Evolutionary conservation across 139 green algal species (phyloP), one percentile per base, ranked within the genome.

Genomic region (Chlamydomonas sp.): DNA sequence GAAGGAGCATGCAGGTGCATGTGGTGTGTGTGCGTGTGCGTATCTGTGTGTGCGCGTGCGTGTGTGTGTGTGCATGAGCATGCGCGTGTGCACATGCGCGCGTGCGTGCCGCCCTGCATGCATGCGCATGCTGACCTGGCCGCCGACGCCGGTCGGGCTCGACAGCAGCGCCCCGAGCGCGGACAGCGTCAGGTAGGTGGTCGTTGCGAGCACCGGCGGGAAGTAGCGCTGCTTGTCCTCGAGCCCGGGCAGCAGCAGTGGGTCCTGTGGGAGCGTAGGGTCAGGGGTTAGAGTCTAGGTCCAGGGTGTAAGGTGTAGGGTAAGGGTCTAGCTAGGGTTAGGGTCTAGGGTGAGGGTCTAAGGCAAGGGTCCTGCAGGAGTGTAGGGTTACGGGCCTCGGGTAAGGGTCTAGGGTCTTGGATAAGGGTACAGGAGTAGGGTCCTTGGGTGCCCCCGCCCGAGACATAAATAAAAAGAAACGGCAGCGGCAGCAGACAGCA

Each of bases 161-260:
- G 13, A 65, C 57, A 36, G 22, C 3, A 72, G 5, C 4, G 10
- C 22, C 36, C 4, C 28, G 34, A 59, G 54, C 28, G 67, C 29
- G 48, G 54, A 13, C 30, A 71, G 58, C 20, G 73, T 63, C 26
- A 89, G 73, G 74, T 81, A 85, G 1, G 37, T 48, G 4, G 34
- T 67, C 50, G 80, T 48, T 2, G 84, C 79, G 10, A 73, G 60
- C 2, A 67, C 65, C 4, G 83, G 84, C 6, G 88, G 87, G 38
- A 84, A 79, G 79, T 96, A 96, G 10, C 90, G 80, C 65, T 83
- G 74, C 6, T 72, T 54, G 22, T 88, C 73, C 3, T 74, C 76
- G 26, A 96, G 81, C 16, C 72, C 71, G 5, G 72, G 70, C 33
- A 88, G 54, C 28, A 95, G 69, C 24, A 92, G 67, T 6, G 85